phyloP scores from a whole-genome alignment of 805 yeast genomes.

The Ogataea thermomethanolica region DNA sequence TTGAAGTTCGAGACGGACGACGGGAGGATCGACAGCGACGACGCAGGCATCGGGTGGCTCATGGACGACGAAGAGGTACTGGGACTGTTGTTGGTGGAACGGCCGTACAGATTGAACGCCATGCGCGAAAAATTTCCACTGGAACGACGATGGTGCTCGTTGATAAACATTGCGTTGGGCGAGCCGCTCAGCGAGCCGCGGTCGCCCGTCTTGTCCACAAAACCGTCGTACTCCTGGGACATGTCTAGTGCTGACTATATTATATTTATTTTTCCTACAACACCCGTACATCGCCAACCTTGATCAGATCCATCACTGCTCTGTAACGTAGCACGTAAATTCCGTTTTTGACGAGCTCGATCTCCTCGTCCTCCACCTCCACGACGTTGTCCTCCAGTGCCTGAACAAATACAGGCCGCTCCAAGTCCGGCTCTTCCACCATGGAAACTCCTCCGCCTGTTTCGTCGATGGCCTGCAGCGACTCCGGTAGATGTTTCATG shows the following conservation, averaged over 20 bases:
- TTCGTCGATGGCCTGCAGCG: slow-evolving; percentile 73
- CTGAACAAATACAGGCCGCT: slow-evolving; percentile 72
- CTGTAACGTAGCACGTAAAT: slow-evolving; percentile 73
- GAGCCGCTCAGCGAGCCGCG: slow-evolving; percentile 16
- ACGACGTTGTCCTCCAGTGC: slow-evolving; percentile 40
- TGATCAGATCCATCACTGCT: slow-evolving; percentile 41
- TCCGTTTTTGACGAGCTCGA: slow-evolving; percentile 58
- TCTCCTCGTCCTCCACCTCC: slow-evolving; percentile 48
- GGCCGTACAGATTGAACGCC: slow-evolving; percentile 59
- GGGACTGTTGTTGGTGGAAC: slow-evolving; percentile 20
- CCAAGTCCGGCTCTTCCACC: slow-evolving; percentile 76
- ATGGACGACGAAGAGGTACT: slow-evolving; percentile 13
- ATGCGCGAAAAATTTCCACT: slow-evolving; percentile 45
- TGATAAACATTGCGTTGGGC: slow-evolving; percentile 21
- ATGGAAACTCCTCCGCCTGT: slow-evolving; percentile 62
- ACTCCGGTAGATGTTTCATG: slow-evolving; percentile 61
- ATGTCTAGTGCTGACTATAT: background rate
- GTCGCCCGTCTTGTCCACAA: slow-evolving; percentile 6
- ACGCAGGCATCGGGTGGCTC: slow-evolving; percentile 18
- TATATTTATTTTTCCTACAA: slow-evolving; percentile 27
- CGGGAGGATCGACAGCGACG: slow-evolving; percentile 21
- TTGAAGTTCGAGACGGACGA: slow-evolving; percentile 26
- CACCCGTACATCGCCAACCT: slow-evolving; percentile 40
- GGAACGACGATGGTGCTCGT: slow-evolving; percentile 27
- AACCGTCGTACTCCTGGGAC: slow-evolving; percentile 5